A percentile compares a stretch with the other conserved stretches of the same genome.
Evolutionary conservation across 2,329 filamentous ascomycete species (phyloP).

Genomic region (Phaeophleospora eucalypticola): DNA sequence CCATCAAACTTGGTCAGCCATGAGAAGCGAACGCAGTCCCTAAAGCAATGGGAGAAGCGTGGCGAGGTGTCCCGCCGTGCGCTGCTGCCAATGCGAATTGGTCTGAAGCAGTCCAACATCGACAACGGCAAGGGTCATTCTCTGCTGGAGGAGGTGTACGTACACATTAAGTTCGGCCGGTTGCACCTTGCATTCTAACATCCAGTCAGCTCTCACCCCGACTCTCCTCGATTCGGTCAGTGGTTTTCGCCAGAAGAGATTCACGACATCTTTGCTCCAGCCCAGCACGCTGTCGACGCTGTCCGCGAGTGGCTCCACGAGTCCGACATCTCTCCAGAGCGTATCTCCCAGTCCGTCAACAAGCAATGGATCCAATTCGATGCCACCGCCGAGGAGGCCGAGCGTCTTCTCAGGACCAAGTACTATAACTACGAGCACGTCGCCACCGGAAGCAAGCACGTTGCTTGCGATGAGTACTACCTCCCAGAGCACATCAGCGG

Average conservation of each 20-base stretch:
- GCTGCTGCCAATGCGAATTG: slow-evolving; percentile 45
- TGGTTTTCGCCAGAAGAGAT: slow-evolving; percentile 37
- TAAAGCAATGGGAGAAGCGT: slow-evolving; percentile 3
- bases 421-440: slow-evolving; percentile 59
- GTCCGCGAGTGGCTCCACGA: slow-evolving; percentile 39
- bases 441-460: slow-evolving; percentile 41
- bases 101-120: slow-evolving; percentile 44
- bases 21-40: slow-evolving; percentile 3
- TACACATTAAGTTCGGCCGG: neutral
- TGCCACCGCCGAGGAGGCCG: slow-evolving; percentile 37
- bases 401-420: slow-evolving; percentile 44
- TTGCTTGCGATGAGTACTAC: slow-evolving; percentile 44
- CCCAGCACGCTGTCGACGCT: slow-evolving; percentile 33
- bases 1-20: slow-evolving; percentile 8
- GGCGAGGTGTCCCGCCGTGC: slow-evolving; percentile 22
- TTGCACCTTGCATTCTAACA: neutral
- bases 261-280: slow-evolving; percentile 40
- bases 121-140: slow-evolving; percentile 32
- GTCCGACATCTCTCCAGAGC: slow-evolving; percentile 30
- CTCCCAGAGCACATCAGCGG: slow-evolving; percentile 45
- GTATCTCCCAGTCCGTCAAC: slow-evolving; percentile 34
- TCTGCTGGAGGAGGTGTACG: slow-evolving; percentile 8
- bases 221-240: slow-evolving; percentile 38
- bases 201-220: slow-evolving; percentile 26
- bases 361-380: slow-evolving; percentile 44